Conservation (phyloP, 1,139 yeast species). For the Diutina pseudorugosa region DNA sequence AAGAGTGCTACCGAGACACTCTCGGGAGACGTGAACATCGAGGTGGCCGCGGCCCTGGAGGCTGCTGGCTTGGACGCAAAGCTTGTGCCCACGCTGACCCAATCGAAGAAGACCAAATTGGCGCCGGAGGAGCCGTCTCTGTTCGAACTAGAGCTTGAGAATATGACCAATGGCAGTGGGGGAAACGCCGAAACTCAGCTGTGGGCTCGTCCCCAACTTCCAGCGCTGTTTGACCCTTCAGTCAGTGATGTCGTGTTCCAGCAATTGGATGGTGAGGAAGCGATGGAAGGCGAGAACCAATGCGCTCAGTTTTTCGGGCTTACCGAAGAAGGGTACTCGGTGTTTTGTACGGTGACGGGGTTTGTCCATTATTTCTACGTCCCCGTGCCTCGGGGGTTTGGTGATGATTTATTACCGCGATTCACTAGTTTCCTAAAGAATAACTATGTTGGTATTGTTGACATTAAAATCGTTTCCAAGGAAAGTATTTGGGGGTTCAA, state of each 20-base stretch:
- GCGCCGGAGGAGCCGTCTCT: conserved; percentile 7
- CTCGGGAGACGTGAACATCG: not conserved
- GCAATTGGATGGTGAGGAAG: conserved; percentile 92
- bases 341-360: conserved; percentile 80
- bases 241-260: conserved; percentile 60
- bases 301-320: conserved; percentile 86
- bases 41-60: not conserved
- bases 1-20: not conserved
- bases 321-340: conserved; percentile 76
- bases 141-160: conserved; percentile 52
- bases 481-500: conserved; percentile 93
- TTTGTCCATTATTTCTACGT: conserved; percentile 85
- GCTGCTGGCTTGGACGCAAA: not conserved
- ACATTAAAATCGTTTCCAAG: conserved; percentile 52
- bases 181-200: conserved; percentile 31
- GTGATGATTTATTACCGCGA: conserved; percentile 35
- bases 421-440: conserved; percentile 39
- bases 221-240: conserved; percentile 24
- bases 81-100: not conserved
- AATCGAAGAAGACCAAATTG: not conserved
- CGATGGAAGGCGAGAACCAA: conserved; percentile 42
- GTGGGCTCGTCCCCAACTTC: conserved; percentile 52
- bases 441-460: conserved; percentile 44
- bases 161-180: conserved; percentile 39
- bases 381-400: conserved; percentile 78